A percentile compares a stretch with the other conserved stretches of the same genome.
These are phyloP conservation scores for Rutstroemia sp. DNA, from an alignment of 2,329 filamentous ascomycete genomes.

Conservation along the genomic window DNA sequence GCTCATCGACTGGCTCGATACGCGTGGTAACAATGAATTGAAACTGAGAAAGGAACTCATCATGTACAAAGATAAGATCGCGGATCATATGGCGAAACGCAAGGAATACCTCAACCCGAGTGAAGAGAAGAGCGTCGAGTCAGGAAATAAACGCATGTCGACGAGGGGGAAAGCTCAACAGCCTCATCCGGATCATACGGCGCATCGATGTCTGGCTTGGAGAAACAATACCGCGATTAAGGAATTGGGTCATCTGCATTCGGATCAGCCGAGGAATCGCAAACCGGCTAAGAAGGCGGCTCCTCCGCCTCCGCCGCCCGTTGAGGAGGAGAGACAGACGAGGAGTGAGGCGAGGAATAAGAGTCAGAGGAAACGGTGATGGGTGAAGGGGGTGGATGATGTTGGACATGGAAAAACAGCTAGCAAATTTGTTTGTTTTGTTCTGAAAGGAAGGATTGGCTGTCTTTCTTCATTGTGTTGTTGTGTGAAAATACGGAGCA, in stretches of 20 bases:
- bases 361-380: constrained; percentile 15
- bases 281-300: constrained; percentile 28
- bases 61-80: constrained; percentile 67
- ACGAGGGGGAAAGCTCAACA: constrained; percentile 48
- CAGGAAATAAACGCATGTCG: constrained; percentile 43
- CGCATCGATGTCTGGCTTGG: constrained; percentile 58
- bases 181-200: constrained; percentile 43
- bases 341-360: constrained; percentile 26
- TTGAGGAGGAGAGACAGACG: constrained; percentile 34
- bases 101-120: constrained; percentile 58
- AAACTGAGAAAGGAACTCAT: constrained; percentile 83
- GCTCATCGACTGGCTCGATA: constrained; percentile 82
- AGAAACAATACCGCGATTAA: constrained; percentile 53
- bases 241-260: constrained; percentile 52
- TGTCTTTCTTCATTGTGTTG: too few species aligned
- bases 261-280: constrained; percentile 44
- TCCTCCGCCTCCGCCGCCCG: constrained; percentile 7
- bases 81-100: constrained; percentile 72
- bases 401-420: neutral
- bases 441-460: too few species aligned
- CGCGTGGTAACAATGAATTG: constrained; percentile 76
- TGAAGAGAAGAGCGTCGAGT: constrained; percentile 40
- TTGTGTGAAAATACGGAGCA: neutral
- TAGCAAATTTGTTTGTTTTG: neutral
- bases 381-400: neutral